Percentiles rank a stretch among this genome's conserved stretches.
Conservation (phyloP, 73 alveolate species). For the Breviolum minutum region DNA sequence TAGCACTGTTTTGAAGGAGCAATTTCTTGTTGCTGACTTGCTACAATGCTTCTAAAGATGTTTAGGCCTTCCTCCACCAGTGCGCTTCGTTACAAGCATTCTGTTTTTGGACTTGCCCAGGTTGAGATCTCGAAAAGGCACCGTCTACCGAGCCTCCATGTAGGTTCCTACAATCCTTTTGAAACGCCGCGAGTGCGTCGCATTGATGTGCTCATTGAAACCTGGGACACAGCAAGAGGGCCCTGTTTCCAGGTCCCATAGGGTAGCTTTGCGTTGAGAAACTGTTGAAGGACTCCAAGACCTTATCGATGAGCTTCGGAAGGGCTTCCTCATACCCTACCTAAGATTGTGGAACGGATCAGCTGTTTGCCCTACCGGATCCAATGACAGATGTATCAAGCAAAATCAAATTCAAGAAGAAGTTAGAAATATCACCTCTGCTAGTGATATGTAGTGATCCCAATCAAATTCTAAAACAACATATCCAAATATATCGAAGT, state of each 20-base stretch:
- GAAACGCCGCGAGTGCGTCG: constrained; percentile 63
- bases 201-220: constrained; percentile 63
- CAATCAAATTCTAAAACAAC: background rate
- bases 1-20: too few relatives aligned
- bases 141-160: background rate
- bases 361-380: too few relatives aligned
- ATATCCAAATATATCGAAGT: background rate
- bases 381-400: too few relatives aligned
- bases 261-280: background rate
- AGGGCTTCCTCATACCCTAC: constrained; percentile 72
- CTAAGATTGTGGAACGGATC: background rate
- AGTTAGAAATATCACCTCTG: too few relatives aligned
- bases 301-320: constrained; percentile 40
- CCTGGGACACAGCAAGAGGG: background rate
- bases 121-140: background rate
- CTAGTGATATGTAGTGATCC: background rate
- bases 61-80: too few relatives aligned
- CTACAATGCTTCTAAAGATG: too few relatives aligned
- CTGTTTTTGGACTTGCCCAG: too few relatives aligned
- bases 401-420: too few relatives aligned
- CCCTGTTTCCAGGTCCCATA: background rate
- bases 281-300: constrained; percentile 55
- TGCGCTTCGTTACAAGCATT: too few relatives aligned
- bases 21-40: too few relatives aligned
- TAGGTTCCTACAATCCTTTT: constrained; percentile 27